Conservation (phyloP, 106 monocot species). For the Apostasia shenzhenica region DNA sequence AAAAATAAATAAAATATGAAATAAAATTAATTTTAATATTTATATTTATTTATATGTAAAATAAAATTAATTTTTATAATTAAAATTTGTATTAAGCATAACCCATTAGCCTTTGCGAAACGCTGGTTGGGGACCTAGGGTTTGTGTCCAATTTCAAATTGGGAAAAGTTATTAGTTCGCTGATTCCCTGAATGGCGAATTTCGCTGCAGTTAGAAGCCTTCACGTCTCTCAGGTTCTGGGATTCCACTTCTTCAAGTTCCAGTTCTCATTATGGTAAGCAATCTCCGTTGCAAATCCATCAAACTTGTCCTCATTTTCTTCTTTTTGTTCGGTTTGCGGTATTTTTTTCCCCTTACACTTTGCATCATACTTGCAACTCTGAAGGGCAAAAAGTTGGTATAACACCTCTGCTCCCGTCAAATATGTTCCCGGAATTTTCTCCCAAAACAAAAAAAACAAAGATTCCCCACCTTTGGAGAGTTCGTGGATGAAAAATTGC, state of each 20-base stretch:
- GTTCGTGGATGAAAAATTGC: neutral
- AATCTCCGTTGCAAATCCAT: slow-evolving; percentile 3
- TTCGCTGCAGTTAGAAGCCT: neutral
- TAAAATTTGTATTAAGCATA: too few species aligned
- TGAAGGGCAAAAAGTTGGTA: slow-evolving; percentile 9
- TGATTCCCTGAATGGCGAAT: neutral
- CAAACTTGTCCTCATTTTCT: neutral
- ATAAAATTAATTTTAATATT: too few species aligned
- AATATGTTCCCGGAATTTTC: slow-evolving; percentile 13
- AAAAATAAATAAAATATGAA: too few species aligned
- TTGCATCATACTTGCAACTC: neutral
- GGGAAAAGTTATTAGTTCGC: too few species aligned
- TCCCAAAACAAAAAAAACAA: neutral
- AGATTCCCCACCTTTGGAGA: neutral
- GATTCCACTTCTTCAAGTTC: neutral
- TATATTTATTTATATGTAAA: too few species aligned
- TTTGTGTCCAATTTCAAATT: too few species aligned
- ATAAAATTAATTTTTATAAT: too few species aligned
- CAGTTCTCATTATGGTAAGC: slow-evolving; percentile 1
- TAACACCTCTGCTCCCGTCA: slow-evolving; percentile 9
- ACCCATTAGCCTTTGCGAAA: too few species aligned
- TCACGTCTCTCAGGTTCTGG: neutral
- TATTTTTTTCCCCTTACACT: neutral
- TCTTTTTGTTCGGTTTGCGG: neutral
- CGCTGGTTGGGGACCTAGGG: too few species aligned